phyloP scores from a whole-genome alignment of 2,329 filamentous ascomycete species.

The Trichoderma oligosporum region DNA sequence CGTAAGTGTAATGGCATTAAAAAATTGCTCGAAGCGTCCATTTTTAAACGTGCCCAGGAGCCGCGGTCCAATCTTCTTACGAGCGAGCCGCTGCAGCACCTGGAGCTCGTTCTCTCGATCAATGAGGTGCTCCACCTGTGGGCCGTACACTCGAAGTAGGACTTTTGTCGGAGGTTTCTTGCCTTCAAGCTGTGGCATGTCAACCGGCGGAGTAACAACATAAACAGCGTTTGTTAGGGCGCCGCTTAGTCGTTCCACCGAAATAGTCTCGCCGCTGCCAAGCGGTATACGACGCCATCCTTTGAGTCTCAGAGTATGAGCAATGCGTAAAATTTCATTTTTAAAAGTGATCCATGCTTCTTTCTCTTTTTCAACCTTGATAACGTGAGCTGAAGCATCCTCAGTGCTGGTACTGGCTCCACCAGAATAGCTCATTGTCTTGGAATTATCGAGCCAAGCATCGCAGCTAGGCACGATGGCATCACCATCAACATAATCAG shows the following conservation, averaged over 20 bases:
- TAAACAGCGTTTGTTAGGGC: constrained; percentile 96
- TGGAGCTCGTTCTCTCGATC: constrained; percentile 86
- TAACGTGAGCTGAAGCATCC: constrained; percentile 35
- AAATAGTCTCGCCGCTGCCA: constrained; percentile 63
- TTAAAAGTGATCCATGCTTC: constrained; percentile 86
- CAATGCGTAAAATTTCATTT: constrained; percentile 81
- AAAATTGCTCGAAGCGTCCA: constrained; percentile 92
- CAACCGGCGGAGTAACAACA: constrained; percentile 76
- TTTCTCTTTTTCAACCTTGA: constrained; percentile 60
- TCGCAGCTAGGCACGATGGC: constrained; percentile 80
- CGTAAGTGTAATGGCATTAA: constrained; percentile 78
- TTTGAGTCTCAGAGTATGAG: constrained; percentile 84
- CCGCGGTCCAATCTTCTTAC: constrained; percentile 89
- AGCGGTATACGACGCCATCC: constrained; percentile 84
- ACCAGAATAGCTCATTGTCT: constrained; percentile 73
- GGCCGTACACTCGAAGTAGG: constrained; percentile 86
- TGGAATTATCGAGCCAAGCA: constrained; percentile 81
- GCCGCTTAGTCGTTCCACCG: constrained; percentile 76
- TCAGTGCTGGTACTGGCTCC: constrained; percentile 39
- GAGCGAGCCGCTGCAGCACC: constrained; percentile 78
- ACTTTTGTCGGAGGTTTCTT: constrained; percentile 61
- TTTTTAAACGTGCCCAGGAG: constrained; percentile 90
- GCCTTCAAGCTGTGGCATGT: constrained; percentile 44
- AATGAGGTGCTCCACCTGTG: constrained; percentile 92
- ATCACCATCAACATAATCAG: constrained; percentile 79